Percentiles rank a stretch among this genome's conserved stretches.
phyloP scores from a whole-genome alignment of 2,329 filamentous ascomycete species.

The Alternaria sp. region DNA sequence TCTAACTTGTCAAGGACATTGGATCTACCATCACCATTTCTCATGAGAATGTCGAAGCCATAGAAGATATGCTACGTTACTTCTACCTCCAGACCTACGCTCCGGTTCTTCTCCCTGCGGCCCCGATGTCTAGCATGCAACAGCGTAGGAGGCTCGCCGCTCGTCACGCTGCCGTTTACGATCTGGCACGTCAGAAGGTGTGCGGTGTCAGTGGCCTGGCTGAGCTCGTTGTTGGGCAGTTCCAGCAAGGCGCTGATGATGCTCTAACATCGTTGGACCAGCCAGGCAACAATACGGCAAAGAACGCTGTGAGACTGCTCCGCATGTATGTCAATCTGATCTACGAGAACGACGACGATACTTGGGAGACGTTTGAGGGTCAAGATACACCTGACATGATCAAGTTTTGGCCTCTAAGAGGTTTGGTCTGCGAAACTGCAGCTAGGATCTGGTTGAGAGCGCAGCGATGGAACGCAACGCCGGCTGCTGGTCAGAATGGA shows the following conservation, averaged over 20 bases:
- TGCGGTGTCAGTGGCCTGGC: not conserved
- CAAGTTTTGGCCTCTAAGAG: not conserved
- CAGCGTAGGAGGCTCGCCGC: no score
- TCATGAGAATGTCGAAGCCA: not conserved
- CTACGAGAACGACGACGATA: not conserved
- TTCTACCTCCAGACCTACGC: not conserved
- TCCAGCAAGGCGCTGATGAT: not conserved
- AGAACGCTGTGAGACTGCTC: not conserved
- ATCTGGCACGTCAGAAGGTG: not conserved
- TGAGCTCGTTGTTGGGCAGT: not conserved
- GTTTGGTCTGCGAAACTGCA: not conserved
- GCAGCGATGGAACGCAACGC: not conserved
- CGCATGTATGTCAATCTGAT: not conserved
- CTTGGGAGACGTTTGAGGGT: not conserved
- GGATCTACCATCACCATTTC: not conserved
- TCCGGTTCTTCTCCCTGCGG: not conserved
- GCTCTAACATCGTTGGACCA: not conserved
- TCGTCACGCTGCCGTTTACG: not conserved
- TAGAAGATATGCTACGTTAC: not conserved
- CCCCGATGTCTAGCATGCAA: not conserved
- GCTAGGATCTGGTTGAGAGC: not conserved
- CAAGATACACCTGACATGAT: not conserved
- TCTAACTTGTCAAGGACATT: not conserved
- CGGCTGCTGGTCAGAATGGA: not conserved
- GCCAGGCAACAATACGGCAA: not conserved